A percentile compares a stretch with the other conserved stretches of the same genome.
These are phyloP conservation scores for Diaporthe sp. DNA, from an alignment of 2,329 filamentous ascomycete genomes.

Conservation along the genomic window DNA sequence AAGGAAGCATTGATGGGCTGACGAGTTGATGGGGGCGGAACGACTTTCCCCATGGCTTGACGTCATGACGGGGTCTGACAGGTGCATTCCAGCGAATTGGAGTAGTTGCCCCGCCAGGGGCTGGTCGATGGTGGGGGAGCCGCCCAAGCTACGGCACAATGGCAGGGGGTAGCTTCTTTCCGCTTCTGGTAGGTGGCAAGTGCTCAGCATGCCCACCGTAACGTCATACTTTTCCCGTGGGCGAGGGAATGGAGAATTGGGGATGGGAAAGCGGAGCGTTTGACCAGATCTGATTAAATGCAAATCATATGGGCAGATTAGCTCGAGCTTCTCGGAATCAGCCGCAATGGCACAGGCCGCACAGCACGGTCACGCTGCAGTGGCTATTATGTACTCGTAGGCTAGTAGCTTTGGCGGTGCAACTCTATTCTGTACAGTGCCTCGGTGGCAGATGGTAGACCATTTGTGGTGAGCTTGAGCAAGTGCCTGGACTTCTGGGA, in stretches of 20 bases:
- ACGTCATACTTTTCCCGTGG: constrained; percentile 19
- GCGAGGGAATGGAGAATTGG: not conserved
- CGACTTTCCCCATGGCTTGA: not conserved
- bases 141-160: not conserved
- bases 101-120: constrained; percentile 22
- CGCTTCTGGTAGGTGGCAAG: constrained; percentile 25
- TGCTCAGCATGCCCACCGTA: not conserved
- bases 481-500: not conserved
- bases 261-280: not conserved
- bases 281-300: constrained; percentile 21
- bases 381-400: not conserved
- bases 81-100: not conserved
- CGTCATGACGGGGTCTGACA: constrained; percentile 20
- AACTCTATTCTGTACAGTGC: too few relatives aligned
- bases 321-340: constrained; percentile 11
- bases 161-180: constrained; percentile 16
- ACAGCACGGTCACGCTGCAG: not conserved
- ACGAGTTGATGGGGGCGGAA: constrained; percentile 6
- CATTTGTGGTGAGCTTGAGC: not conserved
- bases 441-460: too few relatives aligned
- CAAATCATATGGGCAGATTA: constrained; percentile 10
- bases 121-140: not conserved
- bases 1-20: constrained; percentile 14
- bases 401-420: not conserved
- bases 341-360: constrained; percentile 11